phyloP scores from a whole-genome alignment of 2,329 filamentous ascomycete genomes.

The Coniochaeta sp. region DNA sequence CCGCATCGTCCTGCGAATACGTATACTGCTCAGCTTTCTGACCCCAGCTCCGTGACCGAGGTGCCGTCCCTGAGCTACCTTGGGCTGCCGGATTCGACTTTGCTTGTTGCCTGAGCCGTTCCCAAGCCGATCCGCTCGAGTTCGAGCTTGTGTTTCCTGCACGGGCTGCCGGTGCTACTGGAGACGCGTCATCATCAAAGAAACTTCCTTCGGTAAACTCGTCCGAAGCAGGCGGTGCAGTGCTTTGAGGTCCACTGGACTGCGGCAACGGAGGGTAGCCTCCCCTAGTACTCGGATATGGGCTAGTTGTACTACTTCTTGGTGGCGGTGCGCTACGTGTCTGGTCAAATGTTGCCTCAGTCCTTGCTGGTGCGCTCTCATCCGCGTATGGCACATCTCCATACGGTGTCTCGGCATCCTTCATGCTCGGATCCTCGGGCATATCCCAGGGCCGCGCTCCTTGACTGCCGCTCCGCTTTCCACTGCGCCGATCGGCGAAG shows the following conservation, averaged over 20 bases:
- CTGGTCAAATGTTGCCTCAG: neutral
- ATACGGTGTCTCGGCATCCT: neutral
- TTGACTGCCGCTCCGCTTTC: neutral
- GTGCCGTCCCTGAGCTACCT: neutral
- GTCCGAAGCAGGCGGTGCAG: neutral
- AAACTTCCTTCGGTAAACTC: constrained; percentile 1
- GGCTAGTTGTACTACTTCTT: neutral
- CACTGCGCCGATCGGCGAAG: neutral
- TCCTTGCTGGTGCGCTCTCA: neutral
- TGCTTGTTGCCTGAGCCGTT: constrained; percentile 11
- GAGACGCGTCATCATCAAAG: constrained; percentile 17
- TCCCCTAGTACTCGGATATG: neutral
- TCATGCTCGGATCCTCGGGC: constrained; percentile 2
- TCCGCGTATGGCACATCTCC: neutral
- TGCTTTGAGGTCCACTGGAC: neutral
- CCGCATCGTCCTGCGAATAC: constrained; percentile 10
- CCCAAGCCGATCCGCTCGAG: constrained; percentile 12
- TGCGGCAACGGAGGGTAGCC: neutral
- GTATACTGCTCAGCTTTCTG: constrained; percentile 9
- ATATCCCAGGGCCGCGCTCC: neutral
- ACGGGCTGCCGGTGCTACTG: constrained; percentile 8
- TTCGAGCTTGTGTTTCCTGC: neutral
- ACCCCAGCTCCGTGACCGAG: constrained; percentile 3
- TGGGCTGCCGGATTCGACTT: constrained; percentile 3
- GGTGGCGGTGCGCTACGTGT: neutral